Evolutionary conservation across 75 land plant species (phyloP).

Genomic region (Ceratopteris richardii): DNA sequence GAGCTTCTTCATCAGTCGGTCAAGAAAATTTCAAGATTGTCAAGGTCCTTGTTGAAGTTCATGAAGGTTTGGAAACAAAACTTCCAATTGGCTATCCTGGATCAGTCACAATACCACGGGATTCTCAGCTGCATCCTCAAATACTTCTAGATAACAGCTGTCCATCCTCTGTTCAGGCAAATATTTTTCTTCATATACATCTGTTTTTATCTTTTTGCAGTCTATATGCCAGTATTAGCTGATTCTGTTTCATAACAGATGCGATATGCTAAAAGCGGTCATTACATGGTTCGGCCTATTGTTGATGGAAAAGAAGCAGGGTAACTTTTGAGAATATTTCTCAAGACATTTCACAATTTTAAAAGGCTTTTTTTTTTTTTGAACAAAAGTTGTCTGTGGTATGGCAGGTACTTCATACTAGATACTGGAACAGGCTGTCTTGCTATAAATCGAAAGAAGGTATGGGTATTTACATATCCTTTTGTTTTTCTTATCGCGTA

Average conservation of each 20-base stretch:
- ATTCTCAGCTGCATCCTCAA: conserved; percentile 8
- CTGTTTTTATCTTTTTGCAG: neutral
- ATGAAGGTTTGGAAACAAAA: neutral
- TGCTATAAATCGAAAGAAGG: conserved; percentile 21
- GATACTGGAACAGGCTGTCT: conserved; percentile 32
- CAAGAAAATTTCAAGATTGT: conserved; percentile 4
- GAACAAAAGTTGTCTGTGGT: no score
- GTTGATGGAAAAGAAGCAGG: conserved; percentile 35
- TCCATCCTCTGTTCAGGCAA: conserved; percentile 22
- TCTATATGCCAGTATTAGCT: neutral
- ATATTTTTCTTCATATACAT: neutral
- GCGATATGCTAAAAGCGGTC: conserved; percentile 26
- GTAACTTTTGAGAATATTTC: no score
- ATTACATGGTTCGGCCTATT: conserved; percentile 31
- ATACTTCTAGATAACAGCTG: conserved; percentile 8
- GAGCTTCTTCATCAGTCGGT: conserved; percentile 22
- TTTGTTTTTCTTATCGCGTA: neutral
- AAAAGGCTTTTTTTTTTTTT: no score
- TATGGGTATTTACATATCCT: neutral
- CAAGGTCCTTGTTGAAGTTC: neutral
- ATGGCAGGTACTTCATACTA: conserved; percentile 21
- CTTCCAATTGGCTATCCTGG: conserved; percentile 5
- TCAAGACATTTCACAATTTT: neutral
- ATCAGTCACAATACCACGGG: conserved; percentile 12
- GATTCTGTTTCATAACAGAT: conserved; percentile 24